A percentile compares a stretch with the other conserved stretches of the same genome.
Evolutionary conservation across 1,139 yeast species (phyloP).

Genomic region (Magnusiomyces suaveolens): DNA sequence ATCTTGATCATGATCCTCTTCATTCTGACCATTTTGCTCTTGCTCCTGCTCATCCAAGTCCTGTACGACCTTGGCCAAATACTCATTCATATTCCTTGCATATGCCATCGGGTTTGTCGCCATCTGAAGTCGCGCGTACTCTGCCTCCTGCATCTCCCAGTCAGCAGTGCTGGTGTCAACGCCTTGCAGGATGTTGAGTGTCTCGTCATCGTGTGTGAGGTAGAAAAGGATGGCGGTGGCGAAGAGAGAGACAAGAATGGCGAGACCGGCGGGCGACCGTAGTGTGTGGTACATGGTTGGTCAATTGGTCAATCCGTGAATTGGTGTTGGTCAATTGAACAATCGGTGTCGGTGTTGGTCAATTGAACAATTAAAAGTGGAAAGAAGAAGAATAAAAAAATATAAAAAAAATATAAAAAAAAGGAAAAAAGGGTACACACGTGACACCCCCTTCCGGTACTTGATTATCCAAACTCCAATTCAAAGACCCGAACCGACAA

Average conservation of each 20-base stretch:
- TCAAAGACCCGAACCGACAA: too few relatives aligned
- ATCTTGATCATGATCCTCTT: not conserved
- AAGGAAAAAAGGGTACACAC: too few relatives aligned
- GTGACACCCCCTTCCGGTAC: too few relatives aligned
- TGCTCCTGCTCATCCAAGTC: not conserved
- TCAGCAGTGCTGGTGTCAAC: not conserved
- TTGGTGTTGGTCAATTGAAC: not conserved
- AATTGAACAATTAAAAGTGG: not conserved
- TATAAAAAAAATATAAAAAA: too few relatives aligned
- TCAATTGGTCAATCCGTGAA: too few relatives aligned
- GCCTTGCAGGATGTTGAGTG: not conserved
- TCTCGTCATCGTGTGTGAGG: not conserved
- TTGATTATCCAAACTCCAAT: too few relatives aligned
- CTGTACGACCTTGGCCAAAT: not conserved
- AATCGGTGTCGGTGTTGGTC: too few relatives aligned
- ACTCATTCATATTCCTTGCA: not conserved
- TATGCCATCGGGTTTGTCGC: not conserved
- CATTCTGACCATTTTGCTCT: not conserved
- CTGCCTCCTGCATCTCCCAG: not conserved
- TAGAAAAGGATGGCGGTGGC: not conserved
- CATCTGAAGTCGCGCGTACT: not conserved
- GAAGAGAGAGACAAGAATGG: not conserved
- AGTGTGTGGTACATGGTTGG: not conserved
- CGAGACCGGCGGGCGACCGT: not conserved
- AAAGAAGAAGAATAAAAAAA: not conserved